phyloP scores from a whole-genome alignment of 768 basidiomycete genomes.

The Tubosaeta brunneosetosa region DNA sequence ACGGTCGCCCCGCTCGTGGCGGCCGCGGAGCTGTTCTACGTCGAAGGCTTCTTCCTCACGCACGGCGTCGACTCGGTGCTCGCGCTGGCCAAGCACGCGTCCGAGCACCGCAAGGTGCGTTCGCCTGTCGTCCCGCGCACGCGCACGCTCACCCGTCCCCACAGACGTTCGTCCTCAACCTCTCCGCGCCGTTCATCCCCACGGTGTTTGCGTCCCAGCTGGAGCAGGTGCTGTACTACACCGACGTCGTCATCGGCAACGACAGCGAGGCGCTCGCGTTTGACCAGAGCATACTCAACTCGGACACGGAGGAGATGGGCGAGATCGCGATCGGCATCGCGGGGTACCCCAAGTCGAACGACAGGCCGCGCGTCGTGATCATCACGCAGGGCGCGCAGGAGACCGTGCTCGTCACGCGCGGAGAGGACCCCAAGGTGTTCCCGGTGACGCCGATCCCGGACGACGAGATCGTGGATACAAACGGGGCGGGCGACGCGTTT shows the following conservation, averaged over 20 bases:
- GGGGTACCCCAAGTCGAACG: constrained; percentile 69
- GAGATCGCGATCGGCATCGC: constrained; percentile 45
- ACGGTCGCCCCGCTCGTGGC: constrained; percentile 73
- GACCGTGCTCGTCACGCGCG: constrained; percentile 70
- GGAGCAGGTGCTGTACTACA: constrained; percentile 73
- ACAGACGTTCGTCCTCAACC: constrained; percentile 85
- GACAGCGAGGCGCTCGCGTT: constrained; percentile 91
- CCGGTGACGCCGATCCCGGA: constrained; percentile 53
- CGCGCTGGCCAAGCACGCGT: constrained; percentile 73
- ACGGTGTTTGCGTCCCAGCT: constrained; percentile 88
- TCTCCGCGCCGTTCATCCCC: constrained; percentile 96
- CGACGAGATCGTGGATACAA: constrained; percentile 87
- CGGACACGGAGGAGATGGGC: not conserved
- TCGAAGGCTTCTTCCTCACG: constrained; percentile 96
- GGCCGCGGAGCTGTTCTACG: constrained; percentile 82
- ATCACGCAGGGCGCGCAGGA: constrained; percentile 86
- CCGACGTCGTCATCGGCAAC: constrained; percentile 93
- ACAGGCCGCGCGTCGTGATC: constrained; percentile 75
- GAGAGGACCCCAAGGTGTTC: constrained; percentile 47
- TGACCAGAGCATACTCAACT: constrained; percentile 60
- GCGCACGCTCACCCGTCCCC: not conserved
- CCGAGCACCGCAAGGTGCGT: constrained; percentile 66
- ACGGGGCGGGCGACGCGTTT: constrained; percentile 97
- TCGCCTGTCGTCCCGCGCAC: not conserved
- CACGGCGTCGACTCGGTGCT: constrained; percentile 76